Conservation (phyloP, 805 yeast genomes). For the Dipodascus geniculatus region DNA sequence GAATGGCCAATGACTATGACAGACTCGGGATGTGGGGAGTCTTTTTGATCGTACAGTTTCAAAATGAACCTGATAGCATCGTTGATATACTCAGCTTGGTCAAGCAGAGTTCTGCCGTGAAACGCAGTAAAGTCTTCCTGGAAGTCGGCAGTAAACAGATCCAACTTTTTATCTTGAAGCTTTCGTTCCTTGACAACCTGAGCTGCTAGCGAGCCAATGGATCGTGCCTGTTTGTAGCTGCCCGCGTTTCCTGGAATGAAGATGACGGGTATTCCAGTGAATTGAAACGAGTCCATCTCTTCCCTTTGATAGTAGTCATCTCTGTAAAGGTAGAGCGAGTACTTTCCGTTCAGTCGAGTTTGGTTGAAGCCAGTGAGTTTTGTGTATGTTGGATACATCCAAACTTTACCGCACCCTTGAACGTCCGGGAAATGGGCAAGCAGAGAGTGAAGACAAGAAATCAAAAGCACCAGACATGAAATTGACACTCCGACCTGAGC, state of each 20-base stretch:
- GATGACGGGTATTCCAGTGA: slow-evolving; percentile 75
- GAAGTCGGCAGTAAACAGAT: slow-evolving; percentile 84
- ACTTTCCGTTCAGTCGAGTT: slow-evolving; percentile 64
- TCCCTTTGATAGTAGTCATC: slow-evolving; percentile 45
- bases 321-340: slow-evolving; percentile 73
- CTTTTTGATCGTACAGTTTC: slow-evolving; percentile 37
- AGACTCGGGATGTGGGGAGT: slow-evolving; percentile 38
- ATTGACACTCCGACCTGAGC: not conserved
- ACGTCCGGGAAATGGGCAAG: slow-evolving; percentile 3
- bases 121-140: slow-evolving; percentile 93
- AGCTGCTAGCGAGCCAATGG: slow-evolving; percentile 79
- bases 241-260: slow-evolving; percentile 99
- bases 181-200: slow-evolving; percentile 4
- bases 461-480: not conserved
- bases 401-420: slow-evolving; percentile 12
- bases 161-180: slow-evolving; percentile 29
- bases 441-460: not conserved
- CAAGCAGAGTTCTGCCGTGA: slow-evolving; percentile 83
- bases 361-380: slow-evolving; percentile 19
- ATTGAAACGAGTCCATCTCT: slow-evolving; percentile 23
- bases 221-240: slow-evolving; percentile 75
- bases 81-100: slow-evolving; percentile 84
- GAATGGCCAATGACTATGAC: slow-evolving; percentile 81
- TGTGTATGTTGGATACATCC: slow-evolving; percentile 16
- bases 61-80: slow-evolving; percentile 73